phyloP scores from a whole-genome alignment of 805 yeast species.

The Monosporozyma aerobia region DNA sequence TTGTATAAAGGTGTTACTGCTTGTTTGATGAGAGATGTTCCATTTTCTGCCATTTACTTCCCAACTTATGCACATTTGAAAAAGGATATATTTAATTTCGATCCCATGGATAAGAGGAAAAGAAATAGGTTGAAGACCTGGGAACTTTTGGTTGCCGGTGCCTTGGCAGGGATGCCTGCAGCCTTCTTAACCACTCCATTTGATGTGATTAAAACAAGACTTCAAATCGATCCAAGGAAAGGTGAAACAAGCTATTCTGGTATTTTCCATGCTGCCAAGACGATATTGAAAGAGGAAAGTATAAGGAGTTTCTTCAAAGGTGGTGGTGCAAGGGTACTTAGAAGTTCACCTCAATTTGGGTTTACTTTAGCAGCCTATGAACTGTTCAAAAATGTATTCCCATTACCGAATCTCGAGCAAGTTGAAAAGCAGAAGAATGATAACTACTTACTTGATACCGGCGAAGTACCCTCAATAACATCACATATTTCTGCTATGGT shows the following conservation, averaged over 20 bases:
- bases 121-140: slow-evolving; percentile 59
- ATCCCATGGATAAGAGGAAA: slow-evolving; percentile 56
- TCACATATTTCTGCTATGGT: slow-evolving; percentile 17
- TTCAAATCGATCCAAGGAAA: slow-evolving; percentile 71
- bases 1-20: slow-evolving; percentile 88
- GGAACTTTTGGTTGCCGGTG: slow-evolving; percentile 83
- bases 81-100: slow-evolving; percentile 69
- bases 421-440: not conserved
- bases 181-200: slow-evolving; percentile 95
- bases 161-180: slow-evolving; percentile 95
- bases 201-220: slow-evolving; percentile 91
- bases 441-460: not conserved
- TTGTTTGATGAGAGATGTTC: slow-evolving; percentile 88
- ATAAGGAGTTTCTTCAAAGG: slow-evolving; percentile 87
- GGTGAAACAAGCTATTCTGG: slow-evolving; percentile 75
- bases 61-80: slow-evolving; percentile 94
- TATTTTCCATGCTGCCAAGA: slow-evolving; percentile 63
- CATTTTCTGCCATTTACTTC: slow-evolving; percentile 93
- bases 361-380: slow-evolving; percentile 97
- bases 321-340: slow-evolving; percentile 84
- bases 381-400: slow-evolving; percentile 48
- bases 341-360: slow-evolving; percentile 97
- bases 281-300: slow-evolving; percentile 77
- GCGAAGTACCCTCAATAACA: slow-evolving; percentile 20
- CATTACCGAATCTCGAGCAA: slow-evolving; percentile 5